Conservation (phyloP, 2,329 filamentous ascomycete species). For the Penicillium sp. region DNA sequence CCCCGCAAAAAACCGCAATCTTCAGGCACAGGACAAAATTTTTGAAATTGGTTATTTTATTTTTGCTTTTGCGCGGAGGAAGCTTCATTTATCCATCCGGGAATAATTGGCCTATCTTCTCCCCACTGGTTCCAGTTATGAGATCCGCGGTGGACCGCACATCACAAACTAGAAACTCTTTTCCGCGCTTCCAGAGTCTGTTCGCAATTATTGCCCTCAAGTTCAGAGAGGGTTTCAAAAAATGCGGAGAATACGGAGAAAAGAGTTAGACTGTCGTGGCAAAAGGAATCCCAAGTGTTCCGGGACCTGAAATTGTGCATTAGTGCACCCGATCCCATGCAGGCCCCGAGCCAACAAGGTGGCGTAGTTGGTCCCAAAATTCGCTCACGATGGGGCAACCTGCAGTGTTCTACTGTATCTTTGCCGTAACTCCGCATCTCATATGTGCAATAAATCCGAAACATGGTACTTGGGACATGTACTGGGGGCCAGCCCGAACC, state of each 20-base stretch:
- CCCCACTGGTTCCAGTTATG: slow-evolving; percentile 6
- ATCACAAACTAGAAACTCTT: neutral
- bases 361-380: neutral
- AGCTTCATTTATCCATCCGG: slow-evolving; percentile 4
- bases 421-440: neutral
- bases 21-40: slow-evolving; percentile 1
- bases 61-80: neutral
- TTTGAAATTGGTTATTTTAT: neutral
- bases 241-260: slow-evolving; percentile 12
- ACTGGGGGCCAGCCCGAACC: neutral
- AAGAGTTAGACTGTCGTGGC: neutral
- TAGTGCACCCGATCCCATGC: slow-evolving; percentile 6
- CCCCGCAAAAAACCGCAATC: slow-evolving; percentile 5
- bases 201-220: neutral
- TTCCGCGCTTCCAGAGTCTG: neutral
- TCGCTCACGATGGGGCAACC: neutral
- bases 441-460: slow-evolving; percentile 1
- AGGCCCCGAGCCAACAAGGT: slow-evolving; percentile 2
- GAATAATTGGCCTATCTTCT: neutral
- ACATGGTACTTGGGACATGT: slow-evolving; percentile 1
- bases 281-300: slow-evolving; percentile 1
- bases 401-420: neutral
- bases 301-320: slow-evolving; percentile 5
- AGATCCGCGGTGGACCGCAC: neutral
- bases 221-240: slow-evolving; percentile 1